Evolutionary conservation across 2,329 filamentous ascomycete species (phyloP), one percentile per base, ranked within the genome.

Genomic region (Venturia oleaginea): DNA sequence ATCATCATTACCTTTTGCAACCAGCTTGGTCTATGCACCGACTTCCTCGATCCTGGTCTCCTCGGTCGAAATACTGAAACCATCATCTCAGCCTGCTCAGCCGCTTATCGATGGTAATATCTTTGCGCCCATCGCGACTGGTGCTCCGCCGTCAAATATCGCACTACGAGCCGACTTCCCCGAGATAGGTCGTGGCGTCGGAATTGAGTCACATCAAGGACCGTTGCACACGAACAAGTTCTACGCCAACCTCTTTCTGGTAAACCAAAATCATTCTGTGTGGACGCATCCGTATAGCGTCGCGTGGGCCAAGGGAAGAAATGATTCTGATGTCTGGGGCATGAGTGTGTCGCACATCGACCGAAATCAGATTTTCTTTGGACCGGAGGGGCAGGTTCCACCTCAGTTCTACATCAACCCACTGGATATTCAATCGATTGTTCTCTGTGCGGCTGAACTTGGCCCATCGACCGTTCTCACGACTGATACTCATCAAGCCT

Each of bases 381-480:
- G 90, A 10, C 11, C 78, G 73, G 64, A 70, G 4, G 67, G 70
- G 43, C 71, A 82, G 4, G 80, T 81, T 66, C 77, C 42, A 22
- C 32, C 38, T 55, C 77, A 82, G 34, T 97, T 88, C 72, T 97
- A 89, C 70, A 82, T 88, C 71, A 93, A 90, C 70, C 92, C 93
- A 0, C 79, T 94, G 48, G 89, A 89, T 0, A 88, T 95, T 30
- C 89, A 95, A 71, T 91, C 90, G 1, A 73, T 97, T 38, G 83
- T 92, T 32, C 76, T 97, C 13, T 94, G 91, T 0, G 92, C 92
- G 1, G 77, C 79, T n/a, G 91, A 96, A 71, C 82, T 97, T 11
- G 84, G 81, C 3, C 91, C 89, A 0, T 74, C 78, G 7, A 62
- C 64, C 2, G 42, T 61, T 32, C 72, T 87, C 34, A 83, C 77